phyloP scores from a whole-genome alignment of 179 eudicot species.

The Beta macrorhiza region DNA sequence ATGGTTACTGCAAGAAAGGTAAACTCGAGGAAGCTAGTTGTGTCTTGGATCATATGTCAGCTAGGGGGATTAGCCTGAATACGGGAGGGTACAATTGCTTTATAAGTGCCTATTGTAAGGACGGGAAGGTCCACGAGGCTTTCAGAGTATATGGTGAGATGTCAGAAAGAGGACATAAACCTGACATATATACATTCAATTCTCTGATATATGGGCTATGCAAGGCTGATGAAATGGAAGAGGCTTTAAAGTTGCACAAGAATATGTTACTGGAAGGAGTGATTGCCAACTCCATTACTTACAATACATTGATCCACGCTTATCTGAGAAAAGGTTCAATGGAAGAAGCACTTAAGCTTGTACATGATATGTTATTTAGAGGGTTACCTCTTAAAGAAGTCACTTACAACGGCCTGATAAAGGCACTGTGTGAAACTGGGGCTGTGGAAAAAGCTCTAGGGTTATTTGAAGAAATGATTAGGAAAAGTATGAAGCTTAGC shows the following conservation, averaged over 20 bases:
- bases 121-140: conserved; percentile 58
- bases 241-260: conserved; percentile 52
- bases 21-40: conserved; percentile 54
- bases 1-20: conserved; percentile 67
- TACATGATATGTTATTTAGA: conserved; percentile 84
- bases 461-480: conserved; percentile 78
- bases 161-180: conserved; percentile 63
- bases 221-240: conserved; percentile 61
- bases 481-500: conserved; percentile 52
- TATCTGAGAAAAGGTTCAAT: conserved; percentile 52
- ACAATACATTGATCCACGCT: conserved; percentile 86
- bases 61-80: conserved; percentile 57
- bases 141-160: conserved; percentile 47
- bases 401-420: conserved; percentile 73
- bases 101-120: conserved; percentile 67
- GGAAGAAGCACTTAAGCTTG: conserved; percentile 75
- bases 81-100: conserved; percentile 75
- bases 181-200: conserved; percentile 77
- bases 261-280: conserved; percentile 92
- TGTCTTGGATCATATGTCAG: conserved; percentile 58
- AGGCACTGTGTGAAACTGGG: conserved; percentile 72
- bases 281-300: conserved; percentile 79
- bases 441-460: conserved; percentile 77
- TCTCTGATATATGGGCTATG: conserved; percentile 76
- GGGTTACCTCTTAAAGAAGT: conserved; percentile 69